A percentile compares a stretch with the other conserved stretches of the same genome.
These are phyloP conservation scores for Suillus clintonianus DNA, from an alignment of 768 basidiomycete genomes.

Conservation along the genomic window DNA sequence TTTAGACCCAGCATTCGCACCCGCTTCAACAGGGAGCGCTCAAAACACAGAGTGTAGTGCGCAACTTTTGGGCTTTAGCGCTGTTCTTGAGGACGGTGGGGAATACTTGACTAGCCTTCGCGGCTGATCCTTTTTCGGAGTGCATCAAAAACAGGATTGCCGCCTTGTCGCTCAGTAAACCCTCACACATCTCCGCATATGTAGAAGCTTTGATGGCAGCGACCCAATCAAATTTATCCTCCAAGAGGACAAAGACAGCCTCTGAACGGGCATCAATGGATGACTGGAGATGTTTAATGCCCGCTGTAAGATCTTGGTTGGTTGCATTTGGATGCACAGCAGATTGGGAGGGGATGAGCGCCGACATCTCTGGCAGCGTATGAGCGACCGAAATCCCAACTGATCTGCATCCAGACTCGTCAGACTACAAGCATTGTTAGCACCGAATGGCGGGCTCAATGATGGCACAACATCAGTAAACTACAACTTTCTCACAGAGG, in stretches of 20 bases:
- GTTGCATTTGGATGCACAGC: conserved; percentile 93
- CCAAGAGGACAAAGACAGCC: conserved; percentile 92
- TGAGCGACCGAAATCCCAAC: conserved; percentile 9
- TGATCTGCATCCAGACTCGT: conserved; percentile 72
- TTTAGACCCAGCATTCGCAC: conserved; percentile 58
- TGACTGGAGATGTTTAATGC: conserved; percentile 69
- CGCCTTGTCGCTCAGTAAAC: conserved; percentile 69
- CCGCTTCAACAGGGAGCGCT: conserved; percentile 77
- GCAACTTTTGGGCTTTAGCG: conserved; percentile 89
- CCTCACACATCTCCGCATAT: conserved; percentile 91
- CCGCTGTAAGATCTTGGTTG: conserved; percentile 84
- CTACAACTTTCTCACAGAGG: no score
- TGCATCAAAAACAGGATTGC: conserved; percentile 28
- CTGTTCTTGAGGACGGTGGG: conserved; percentile 95
- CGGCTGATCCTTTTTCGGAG: conserved; percentile 66
- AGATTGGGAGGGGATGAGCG: conserved; percentile 84
- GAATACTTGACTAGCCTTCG: conserved; percentile 94
- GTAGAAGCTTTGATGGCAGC: conserved; percentile 96
- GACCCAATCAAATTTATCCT: conserved; percentile 97
- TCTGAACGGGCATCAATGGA: conserved; percentile 91
- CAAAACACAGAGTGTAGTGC: conserved; percentile 94
- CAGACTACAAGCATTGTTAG: conserved; percentile 40
- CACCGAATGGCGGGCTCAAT: conserved; percentile 4
- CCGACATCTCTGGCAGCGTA: conserved; percentile 61
- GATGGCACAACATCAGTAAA: no score